These are phyloP conservation scores for Juncus effusus DNA, from an alignment of 176 grass and related monocot genomes.

Conservation along the genomic window DNA sequence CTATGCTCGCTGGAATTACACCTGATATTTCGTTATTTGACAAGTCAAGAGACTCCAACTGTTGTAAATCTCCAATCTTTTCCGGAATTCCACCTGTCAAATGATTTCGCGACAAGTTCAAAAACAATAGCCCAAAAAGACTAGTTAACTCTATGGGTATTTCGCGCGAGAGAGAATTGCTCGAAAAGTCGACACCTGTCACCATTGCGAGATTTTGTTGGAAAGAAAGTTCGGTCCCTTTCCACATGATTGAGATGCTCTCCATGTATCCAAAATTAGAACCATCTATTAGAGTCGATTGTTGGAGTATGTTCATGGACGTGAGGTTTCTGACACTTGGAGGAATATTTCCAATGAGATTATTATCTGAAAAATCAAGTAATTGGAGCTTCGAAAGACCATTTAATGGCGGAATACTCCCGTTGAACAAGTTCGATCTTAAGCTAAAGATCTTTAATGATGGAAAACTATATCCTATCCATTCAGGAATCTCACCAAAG, in stretches of 20 bases:
- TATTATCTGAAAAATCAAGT: constrained; percentile 51
- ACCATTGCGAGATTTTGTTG: constrained; percentile 42
- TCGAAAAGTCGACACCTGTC: constrained; percentile 49
- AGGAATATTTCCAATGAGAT: constrained; percentile 47
- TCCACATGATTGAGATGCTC: constrained; percentile 56
- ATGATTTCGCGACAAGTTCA: constrained; percentile 65
- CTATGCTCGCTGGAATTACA: constrained; percentile 37
- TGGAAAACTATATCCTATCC: constrained; percentile 34
- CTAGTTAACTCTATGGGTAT: constrained; percentile 50
- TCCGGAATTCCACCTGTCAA: constrained; percentile 33
- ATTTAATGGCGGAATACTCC: constrained; percentile 43
- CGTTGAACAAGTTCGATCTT: constrained; percentile 43
- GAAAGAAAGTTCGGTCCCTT: constrained; percentile 35
- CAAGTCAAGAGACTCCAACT: constrained; percentile 49
- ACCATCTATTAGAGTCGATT: constrained; percentile 8
- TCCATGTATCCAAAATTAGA: constrained; percentile 41
- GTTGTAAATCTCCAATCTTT: constrained; percentile 33
- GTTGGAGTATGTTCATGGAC: constrained; percentile 39
- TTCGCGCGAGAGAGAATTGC: constrained; percentile 32
- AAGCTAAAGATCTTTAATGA: constrained; percentile 47
- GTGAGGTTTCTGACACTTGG: constrained; percentile 38
- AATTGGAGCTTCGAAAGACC: constrained; percentile 45
- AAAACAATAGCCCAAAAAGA: constrained; percentile 44
- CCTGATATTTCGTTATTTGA: constrained; percentile 45
- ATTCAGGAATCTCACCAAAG: constrained; percentile 46